Percentiles rank a stretch among this genome's conserved stretches.
Conservation (phyloP, 2,329 filamentous ascomycete species). For the Calonectria pseudoreteaudii region DNA sequence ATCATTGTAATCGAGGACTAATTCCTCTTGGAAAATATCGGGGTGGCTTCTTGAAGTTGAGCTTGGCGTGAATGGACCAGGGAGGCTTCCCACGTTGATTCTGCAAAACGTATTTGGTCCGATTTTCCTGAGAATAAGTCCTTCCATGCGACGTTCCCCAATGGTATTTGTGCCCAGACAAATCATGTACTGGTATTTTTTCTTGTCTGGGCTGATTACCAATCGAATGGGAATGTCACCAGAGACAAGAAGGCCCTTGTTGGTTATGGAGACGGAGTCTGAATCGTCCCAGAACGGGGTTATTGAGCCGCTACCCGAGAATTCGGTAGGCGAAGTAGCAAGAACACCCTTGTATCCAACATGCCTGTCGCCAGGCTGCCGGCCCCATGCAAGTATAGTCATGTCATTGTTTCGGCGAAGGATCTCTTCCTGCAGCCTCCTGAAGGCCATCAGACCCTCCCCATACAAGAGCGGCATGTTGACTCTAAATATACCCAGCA, state of each 20-base stretch:
- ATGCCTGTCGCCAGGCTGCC: neutral
- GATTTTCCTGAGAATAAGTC: neutral
- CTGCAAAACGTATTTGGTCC: neutral
- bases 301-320: neutral
- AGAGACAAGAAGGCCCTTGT: neutral
- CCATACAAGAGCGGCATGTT: conserved; percentile 8
- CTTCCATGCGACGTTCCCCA: neutral
- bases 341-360: neutral
- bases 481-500: conserved; percentile 10
- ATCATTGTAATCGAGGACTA: neutral
- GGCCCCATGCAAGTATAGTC: conserved; percentile 1
- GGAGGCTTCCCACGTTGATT: neutral
- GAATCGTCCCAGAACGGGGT: neutral
- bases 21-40: neutral
- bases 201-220: neutral
- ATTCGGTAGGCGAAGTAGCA: neutral
- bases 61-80: neutral
- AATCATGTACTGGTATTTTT: neutral
- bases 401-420: conserved; percentile 8
- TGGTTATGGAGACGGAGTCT: conserved; percentile 2
- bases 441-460: conserved; percentile 4
- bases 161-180: neutral
- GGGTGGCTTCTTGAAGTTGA: neutral
- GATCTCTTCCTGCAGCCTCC: conserved; percentile 3
- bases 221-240: conserved; percentile 3